Conservation (phyloP, 164 flowering plant genomes). For the Dillenia turbinata region DNA sequence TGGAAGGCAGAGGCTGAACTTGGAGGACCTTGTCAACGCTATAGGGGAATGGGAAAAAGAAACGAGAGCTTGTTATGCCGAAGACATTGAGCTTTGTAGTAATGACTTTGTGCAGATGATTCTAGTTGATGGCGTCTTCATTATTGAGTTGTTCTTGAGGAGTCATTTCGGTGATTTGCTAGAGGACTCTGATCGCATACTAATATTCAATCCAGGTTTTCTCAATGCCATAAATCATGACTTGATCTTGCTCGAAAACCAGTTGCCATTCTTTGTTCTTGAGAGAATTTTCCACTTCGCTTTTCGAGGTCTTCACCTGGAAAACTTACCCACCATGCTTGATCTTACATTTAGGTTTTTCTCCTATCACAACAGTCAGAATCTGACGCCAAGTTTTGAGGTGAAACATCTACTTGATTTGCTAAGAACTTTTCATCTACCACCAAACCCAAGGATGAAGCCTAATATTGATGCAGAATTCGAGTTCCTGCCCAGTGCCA, state of each 20-base stretch:
- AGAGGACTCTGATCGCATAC: neutral
- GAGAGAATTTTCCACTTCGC: neutral
- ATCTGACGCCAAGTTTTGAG: neutral
- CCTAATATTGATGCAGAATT: too few relatives aligned
- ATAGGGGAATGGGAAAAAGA: slow-evolving; percentile 5
- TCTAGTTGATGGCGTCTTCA: slow-evolving; percentile 12
- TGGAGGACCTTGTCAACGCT: neutral
- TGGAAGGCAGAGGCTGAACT: neutral
- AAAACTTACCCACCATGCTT: too few relatives aligned
- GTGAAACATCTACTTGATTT: slow-evolving; percentile 16
- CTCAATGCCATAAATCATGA: slow-evolving; percentile 4
- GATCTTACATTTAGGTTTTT: too few relatives aligned
- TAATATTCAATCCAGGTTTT: slow-evolving; percentile 4
- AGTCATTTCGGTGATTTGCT: neutral
- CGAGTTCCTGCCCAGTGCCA: neutral
- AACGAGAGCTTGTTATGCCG: slow-evolving; percentile 9
- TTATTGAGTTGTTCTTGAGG: slow-evolving; percentile 6
- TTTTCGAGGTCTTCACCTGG: too few relatives aligned
- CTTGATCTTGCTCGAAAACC: slow-evolving; percentile 21
- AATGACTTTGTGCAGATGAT: slow-evolving; percentile 14
- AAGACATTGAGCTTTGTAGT: neutral
- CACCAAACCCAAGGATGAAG: too few relatives aligned
- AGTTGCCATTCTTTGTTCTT: slow-evolving; percentile 20
- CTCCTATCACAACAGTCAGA: too few relatives aligned
- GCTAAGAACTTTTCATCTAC: neutral